These are phyloP conservation scores for Trichoderma polysporum DNA, from an alignment of 2,329 filamentous ascomycete genomes.

Conservation along the genomic window DNA sequence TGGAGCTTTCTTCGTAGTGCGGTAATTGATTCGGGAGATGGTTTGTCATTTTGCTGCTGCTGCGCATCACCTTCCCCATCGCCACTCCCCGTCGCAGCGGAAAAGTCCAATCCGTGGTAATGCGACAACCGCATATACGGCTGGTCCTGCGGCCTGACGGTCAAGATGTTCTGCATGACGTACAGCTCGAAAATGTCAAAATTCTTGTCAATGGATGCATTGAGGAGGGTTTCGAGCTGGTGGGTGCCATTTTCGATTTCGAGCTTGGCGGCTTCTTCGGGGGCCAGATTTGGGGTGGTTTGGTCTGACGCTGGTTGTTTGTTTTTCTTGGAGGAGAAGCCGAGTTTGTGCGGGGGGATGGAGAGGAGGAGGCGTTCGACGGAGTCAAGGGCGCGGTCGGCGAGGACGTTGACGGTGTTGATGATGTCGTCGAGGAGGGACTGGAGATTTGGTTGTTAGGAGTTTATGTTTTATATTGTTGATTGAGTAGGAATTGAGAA, in stretches of 20 bases:
- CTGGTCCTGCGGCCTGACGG: slow-evolving; percentile 65
- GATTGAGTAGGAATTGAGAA: slow-evolving; percentile 24
- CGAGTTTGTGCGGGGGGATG: slow-evolving; percentile 72
- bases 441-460: slow-evolving; percentile 45
- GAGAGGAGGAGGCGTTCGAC: slow-evolving; percentile 79
- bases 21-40: slow-evolving; percentile 67
- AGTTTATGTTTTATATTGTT: neutral
- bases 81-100: neutral
- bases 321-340: slow-evolving; percentile 60
- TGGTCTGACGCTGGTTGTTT: slow-evolving; percentile 26
- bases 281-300: slow-evolving; percentile 34
- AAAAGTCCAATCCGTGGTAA: slow-evolving; percentile 68
- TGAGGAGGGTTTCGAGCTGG: slow-evolving; percentile 78
- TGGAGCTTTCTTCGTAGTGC: slow-evolving; percentile 71
- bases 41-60: slow-evolving; percentile 33
- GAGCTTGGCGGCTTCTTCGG: slow-evolving; percentile 44
- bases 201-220: slow-evolving; percentile 77
- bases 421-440: slow-evolving; percentile 96
- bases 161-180: slow-evolving; percentile 80
- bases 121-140: slow-evolving; percentile 80
- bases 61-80: neutral
- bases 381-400: slow-evolving; percentile 84
- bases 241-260: slow-evolving; percentile 90
- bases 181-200: slow-evolving; percentile 90
- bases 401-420: slow-evolving; percentile 91